Base-by-base conservation (phyloP, 2,329 filamentous ascomycete genomes). In the Trichoderma sp. region DNA sequence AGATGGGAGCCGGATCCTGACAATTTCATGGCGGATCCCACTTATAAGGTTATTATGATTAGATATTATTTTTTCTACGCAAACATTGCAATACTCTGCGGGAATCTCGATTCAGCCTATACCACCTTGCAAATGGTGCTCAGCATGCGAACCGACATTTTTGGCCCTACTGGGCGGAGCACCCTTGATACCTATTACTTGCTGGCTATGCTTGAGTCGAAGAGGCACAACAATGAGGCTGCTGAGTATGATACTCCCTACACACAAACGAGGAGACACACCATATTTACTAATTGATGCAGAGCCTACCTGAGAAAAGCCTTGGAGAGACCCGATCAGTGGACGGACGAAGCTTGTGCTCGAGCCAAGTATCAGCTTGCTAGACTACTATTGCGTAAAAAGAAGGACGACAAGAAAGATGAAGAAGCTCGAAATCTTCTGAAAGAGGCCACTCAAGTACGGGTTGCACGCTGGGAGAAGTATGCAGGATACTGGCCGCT, bases 241-340 rank as follows among this genome's bases (percentile, higher is more conserved):
- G 43, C 43, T 9, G 43, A 47, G 43, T 47, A 47, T 47, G 43
- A 47, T 8, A 39, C 36, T 11, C 11, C 4, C 18, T 21, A 47
- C 9, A 0, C 36, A 11, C 18, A 4, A 47, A 21, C 21, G 18
- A n/a, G 8, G n/a, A 47, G 43, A 21, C 21, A n/a, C 21, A 11
- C 0, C 1, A n/a, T 18, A 21, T 0, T 1, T 5, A 1, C 43
- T 47, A 47, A 47, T 2, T n/a, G 15, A 47, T n/a, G 2, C 43
- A 47, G 43, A 47, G 43, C 43, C 4, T 21, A 47, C n/a, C 15
- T 47, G 18, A 47, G 43, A 47, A 47, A 47, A 21, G 43, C 43
- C 2, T 11, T 47, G 18, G 43, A 47, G n/a, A 47, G 43, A n/a
- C 8, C 43, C 18, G n/a, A 47, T 21, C 18, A 47, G 18, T 47